These are phyloP conservation scores for Aspergillus sp. DNA, from an alignment of 2,329 filamentous ascomycete genomes.

Conservation along the genomic window DNA sequence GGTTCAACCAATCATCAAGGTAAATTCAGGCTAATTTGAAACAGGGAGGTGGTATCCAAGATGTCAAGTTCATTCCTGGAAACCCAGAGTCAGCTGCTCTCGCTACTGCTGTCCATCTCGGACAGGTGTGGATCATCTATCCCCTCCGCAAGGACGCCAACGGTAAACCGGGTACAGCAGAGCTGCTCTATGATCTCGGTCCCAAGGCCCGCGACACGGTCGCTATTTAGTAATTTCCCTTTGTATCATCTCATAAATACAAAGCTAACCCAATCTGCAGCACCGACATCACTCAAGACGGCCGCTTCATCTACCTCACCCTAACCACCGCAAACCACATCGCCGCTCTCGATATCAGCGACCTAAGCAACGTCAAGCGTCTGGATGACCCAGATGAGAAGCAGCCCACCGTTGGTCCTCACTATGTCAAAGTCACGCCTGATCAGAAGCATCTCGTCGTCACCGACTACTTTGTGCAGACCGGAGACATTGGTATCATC, in stretches of 20 bases:
- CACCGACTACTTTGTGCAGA: conserved; percentile 61
- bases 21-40: neutral
- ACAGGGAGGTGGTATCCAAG: conserved; percentile 54
- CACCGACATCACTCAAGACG: conserved; percentile 54
- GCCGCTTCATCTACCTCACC: conserved; percentile 54
- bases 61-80: conserved; percentile 60
- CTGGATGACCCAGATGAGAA: conserved; percentile 54
- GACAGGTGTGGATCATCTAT: conserved; percentile 60
- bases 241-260: neutral
- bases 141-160: conserved; percentile 50
- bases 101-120: conserved; percentile 54
- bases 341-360: conserved; percentile 55
- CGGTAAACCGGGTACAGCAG: conserved; percentile 52
- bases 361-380: conserved; percentile 54
- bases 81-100: conserved; percentile 53
- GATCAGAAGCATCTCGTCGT: conserved; percentile 59
- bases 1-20: conserved; percentile 8
- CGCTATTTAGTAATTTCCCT: conserved; percentile 47
- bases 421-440: conserved; percentile 59
- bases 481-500: conserved; percentile 53
- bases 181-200: conserved; percentile 55
- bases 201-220: conserved; percentile 49
- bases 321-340: conserved; percentile 57
- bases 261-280: conserved; percentile 14
- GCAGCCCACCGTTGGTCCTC: conserved; percentile 55